These are phyloP conservation scores for Entomortierella parvispora DNA, from an alignment of 192 early-diverging fungal species.

Conservation along the genomic window DNA sequence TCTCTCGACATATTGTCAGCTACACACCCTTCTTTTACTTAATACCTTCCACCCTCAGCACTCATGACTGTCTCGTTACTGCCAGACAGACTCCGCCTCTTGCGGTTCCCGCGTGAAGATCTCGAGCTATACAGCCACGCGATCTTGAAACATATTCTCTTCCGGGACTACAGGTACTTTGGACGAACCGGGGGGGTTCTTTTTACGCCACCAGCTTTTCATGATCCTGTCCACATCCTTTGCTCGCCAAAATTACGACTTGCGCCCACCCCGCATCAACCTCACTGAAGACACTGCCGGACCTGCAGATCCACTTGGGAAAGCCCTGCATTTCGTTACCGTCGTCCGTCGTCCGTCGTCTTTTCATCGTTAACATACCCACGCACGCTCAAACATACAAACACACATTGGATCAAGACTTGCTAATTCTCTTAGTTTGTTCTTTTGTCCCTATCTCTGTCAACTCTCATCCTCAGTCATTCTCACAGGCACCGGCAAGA, in stretches of 20 bases:
- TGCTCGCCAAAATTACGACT: no score
- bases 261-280: background rate
- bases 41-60: background rate
- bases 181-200: background rate
- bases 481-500: constrained; percentile 4
- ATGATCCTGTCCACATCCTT: no score
- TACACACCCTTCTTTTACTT: no score
- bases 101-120: constrained; percentile 66
- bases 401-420: background rate
- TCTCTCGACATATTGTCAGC: no score
- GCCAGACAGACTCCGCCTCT: constrained; percentile 64
- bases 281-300: background rate
- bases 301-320: no score
- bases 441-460: background rate
- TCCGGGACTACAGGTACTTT: constrained; percentile 48
- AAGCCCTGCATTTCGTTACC: no score
- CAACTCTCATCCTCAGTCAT: no score
- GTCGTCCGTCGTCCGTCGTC: no score
- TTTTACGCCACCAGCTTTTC: background rate
- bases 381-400: no score
- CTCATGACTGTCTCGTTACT: constrained; percentile 64
- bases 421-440: background rate
- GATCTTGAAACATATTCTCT: constrained; percentile 68
- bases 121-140: constrained; percentile 69
- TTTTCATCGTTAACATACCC: no score